phyloP scores from a whole-genome alignment of 108 stramenopile genomes.

The Cyclotella atomus region DNA sequence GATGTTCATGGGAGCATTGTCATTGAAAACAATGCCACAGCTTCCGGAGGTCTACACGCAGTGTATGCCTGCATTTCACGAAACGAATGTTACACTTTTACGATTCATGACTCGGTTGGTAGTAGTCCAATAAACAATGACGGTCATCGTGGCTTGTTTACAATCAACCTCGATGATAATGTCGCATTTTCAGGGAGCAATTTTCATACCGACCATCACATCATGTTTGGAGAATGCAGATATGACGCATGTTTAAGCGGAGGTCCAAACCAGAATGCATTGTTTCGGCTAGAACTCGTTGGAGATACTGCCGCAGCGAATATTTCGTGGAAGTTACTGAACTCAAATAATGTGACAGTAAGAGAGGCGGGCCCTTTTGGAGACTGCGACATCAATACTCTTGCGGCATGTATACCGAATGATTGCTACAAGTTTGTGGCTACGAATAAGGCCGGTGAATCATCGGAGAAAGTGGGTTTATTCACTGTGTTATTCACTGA shows the following conservation, averaged over 20 bases:
- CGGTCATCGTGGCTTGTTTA: slow-evolving; percentile 16
- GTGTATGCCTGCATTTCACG: slow-evolving; percentile 16
- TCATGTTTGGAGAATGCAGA: slow-evolving; percentile 39
- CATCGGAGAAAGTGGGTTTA: not conserved
- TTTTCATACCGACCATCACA: slow-evolving; percentile 13
- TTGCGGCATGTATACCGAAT: slow-evolving; percentile 28
- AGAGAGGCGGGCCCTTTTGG: slow-evolving; percentile 42
- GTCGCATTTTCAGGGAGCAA: slow-evolving; percentile 16
- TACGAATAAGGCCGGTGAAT: slow-evolving; percentile 4
- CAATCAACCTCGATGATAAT: slow-evolving; percentile 28
- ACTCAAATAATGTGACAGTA: slow-evolving; percentile 13
- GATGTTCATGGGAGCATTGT: slow-evolving; percentile 28
- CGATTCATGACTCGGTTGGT: slow-evolving; percentile 20
- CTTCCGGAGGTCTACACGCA: slow-evolving; percentile 5
- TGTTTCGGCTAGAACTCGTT: slow-evolving; percentile 39
- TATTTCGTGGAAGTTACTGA: slow-evolving; percentile 31
- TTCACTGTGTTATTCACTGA: slow-evolving; percentile 39
- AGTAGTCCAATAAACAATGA: not conserved
- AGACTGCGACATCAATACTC: slow-evolving; percentile 34
- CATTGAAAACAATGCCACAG: not conserved
- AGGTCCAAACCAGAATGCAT: slow-evolving; percentile 9
- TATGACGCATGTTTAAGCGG: slow-evolving; percentile 11
- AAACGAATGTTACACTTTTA: slow-evolving; percentile 29
- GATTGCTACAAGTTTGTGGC: slow-evolving; percentile 39
- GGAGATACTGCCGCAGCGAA: slow-evolving; percentile 8